Conservation (phyloP, 78 protist genomes). For the Dictyostelium citrinum region DNA sequence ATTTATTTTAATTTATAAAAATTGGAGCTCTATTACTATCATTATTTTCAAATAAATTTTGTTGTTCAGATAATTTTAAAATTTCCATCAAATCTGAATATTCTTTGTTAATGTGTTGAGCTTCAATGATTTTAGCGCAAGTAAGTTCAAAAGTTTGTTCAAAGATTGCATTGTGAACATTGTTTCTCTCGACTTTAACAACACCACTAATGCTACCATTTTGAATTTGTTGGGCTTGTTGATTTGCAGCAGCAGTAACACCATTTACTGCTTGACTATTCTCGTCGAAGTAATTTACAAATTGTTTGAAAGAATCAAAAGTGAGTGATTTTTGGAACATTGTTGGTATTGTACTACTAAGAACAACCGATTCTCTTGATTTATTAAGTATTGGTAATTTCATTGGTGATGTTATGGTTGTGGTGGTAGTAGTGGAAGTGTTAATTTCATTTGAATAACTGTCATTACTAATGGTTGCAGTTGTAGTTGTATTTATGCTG, state of each 20-base stretch:
- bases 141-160: background rate
- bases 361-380: background rate
- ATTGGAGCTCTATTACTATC: background rate
- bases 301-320: slow-evolving; percentile 61
- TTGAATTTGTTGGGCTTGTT: background rate
- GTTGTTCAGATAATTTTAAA: slow-evolving; percentile 12
- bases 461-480: background rate
- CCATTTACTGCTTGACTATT: background rate
- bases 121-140: background rate
- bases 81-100: background rate
- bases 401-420: slow-evolving; percentile 9
- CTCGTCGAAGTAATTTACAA: background rate
- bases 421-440: background rate
- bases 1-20: background rate
- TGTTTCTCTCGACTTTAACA: background rate
- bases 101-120: background rate
- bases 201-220: background rate
- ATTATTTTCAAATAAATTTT: background rate
- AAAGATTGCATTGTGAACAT: background rate
- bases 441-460: background rate
- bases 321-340: slow-evolving; percentile 25
- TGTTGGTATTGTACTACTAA: background rate
- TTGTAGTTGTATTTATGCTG: background rate
- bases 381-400: background rate
- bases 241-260: background rate